Conservation (phyloP, 495 filamentous ascomycete species). For the Parmelia sp. region DNA sequence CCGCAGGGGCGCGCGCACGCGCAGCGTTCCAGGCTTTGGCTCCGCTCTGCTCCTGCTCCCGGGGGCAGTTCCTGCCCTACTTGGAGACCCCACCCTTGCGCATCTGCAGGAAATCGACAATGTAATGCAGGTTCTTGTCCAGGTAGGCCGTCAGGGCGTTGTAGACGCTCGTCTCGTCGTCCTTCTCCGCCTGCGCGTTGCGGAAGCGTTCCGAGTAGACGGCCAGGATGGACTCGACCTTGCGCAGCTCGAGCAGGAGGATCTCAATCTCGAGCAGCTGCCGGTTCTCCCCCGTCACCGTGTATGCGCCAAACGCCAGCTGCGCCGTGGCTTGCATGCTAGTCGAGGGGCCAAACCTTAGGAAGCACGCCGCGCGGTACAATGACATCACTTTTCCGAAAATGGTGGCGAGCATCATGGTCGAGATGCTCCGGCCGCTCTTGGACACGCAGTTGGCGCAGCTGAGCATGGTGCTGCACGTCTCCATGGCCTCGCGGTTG, state of each 20-base stretch:
- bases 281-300: constrained; percentile 39
- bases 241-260: constrained; percentile 40
- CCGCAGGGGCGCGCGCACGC: too few relatives aligned
- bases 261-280: constrained; percentile 42
- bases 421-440: constrained; percentile 36
- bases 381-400: constrained; percentile 44
- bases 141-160: constrained; percentile 40
- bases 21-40: too few relatives aligned
- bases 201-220: constrained; percentile 39
- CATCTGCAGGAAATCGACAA: constrained; percentile 21
- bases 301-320: constrained; percentile 40
- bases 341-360: constrained; percentile 30
- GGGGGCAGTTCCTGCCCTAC: background rate
- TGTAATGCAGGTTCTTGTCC: constrained; percentile 33
- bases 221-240: constrained; percentile 39
- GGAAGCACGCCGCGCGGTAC: constrained; percentile 37
- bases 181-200: constrained; percentile 33
- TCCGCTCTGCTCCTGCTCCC: too few relatives aligned
- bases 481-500: constrained; percentile 44
- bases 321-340: constrained; percentile 27
- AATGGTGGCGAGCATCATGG: constrained; percentile 44
- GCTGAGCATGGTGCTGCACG: constrained; percentile 40
- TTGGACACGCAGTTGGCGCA: constrained; percentile 29
- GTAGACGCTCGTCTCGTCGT: constrained; percentile 34
- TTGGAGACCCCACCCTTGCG: constrained; percentile 14